Conservation (phyloP, 2,329 filamentous ascomycete genomes). For the Aspergillus ochraceus region DNA sequence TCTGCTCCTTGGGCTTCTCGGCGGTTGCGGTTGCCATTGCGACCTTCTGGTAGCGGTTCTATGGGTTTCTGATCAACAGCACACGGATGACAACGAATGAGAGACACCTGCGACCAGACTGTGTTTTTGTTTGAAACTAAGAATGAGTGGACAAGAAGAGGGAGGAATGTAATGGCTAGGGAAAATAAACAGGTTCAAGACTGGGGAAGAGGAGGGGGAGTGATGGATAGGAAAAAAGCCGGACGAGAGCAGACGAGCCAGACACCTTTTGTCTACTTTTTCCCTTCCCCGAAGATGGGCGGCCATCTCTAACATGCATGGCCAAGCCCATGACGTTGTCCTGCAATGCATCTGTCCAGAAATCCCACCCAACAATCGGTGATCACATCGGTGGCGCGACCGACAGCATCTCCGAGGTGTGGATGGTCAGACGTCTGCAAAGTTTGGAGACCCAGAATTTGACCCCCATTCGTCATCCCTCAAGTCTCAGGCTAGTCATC, state of each 20-base stretch:
- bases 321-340: conserved; percentile 6
- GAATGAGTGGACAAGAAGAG: background rate
- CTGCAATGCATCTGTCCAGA: conserved; percentile 1
- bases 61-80: background rate
- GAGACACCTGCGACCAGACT: background rate
- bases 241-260: background rate
- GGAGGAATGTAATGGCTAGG: background rate
- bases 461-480: background rate
- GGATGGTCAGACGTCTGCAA: conserved; percentile 1
- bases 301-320: background rate
- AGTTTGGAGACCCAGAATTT: background rate
- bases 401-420: background rate
- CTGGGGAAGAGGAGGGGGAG: background rate
- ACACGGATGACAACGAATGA: background rate
- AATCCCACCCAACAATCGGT: background rate
- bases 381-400: conserved; percentile 3
- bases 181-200: background rate
- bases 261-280: background rate
- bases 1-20: conserved; percentile 29
- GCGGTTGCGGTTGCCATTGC: conserved; percentile 25
- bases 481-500: background rate
- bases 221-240: background rate
- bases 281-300: background rate
- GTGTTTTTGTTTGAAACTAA: background rate
- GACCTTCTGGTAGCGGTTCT: no score